phyloP scores from a whole-genome alignment of 192 early-diverging fungal genomes.

The Coemansia sp. region DNA sequence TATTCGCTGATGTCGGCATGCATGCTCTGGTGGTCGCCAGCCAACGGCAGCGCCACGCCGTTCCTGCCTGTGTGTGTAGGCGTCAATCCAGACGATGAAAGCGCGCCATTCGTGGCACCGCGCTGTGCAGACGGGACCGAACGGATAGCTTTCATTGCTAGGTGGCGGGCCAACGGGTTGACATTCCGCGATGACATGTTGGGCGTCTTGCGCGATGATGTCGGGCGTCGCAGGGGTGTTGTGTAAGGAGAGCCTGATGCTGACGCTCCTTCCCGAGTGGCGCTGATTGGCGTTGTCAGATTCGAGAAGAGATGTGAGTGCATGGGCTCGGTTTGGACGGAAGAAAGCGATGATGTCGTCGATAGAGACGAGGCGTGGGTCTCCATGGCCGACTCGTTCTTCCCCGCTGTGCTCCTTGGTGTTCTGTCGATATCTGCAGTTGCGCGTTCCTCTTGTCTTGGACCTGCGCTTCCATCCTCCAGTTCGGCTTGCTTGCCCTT shows the following conservation, averaged over 20 bases:
- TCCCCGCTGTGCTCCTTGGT: not conserved
- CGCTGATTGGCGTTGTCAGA: conserved; percentile 21
- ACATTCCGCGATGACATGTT: conserved; percentile 42
- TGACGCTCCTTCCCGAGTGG: not conserved
- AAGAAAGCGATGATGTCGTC: conserved; percentile 35
- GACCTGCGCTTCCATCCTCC: not conserved
- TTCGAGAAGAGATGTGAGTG: conserved; percentile 36
- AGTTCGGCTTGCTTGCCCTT: not conserved
- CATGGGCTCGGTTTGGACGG: conserved; percentile 47
- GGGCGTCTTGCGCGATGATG: conserved; percentile 17
- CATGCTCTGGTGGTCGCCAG: conserved; percentile 6
- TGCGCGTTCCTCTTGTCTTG: not conserved
- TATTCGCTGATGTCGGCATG: conserved; percentile 1
- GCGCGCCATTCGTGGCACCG: conserved; percentile 1
- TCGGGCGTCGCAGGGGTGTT: conserved; percentile 24
- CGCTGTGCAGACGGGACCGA: conserved; percentile 21
- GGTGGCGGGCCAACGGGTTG: conserved; percentile 47
- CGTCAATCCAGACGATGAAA: conserved; percentile 3
- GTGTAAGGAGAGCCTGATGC: conserved; percentile 9
- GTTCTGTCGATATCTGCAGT: not conserved
- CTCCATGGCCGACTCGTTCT: conserved; percentile 8
- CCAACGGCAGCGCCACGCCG: not conserved
- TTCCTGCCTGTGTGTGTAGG: conserved; percentile 9
- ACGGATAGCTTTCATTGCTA: conserved; percentile 42
- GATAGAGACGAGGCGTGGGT: conserved; percentile 28